phyloP scores from a whole-genome alignment of 208 protist species.

The Herpetomonas muscarum region DNA sequence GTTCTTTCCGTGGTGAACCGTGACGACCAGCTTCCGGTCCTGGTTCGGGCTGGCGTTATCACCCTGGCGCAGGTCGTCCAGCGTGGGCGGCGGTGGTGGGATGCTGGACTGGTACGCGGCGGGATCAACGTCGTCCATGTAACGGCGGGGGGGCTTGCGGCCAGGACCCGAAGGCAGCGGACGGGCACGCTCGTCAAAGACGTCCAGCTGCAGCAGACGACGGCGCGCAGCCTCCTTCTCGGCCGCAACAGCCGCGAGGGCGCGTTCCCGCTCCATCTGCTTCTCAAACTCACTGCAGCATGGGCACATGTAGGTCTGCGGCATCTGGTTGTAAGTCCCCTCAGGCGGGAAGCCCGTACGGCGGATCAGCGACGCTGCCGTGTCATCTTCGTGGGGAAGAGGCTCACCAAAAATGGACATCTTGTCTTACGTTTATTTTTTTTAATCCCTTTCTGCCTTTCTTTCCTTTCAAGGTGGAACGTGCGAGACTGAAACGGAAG shows the following conservation, averaged over 20 bases:
- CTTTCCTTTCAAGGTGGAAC: not conserved
- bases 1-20: constrained; percentile 80
- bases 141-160: constrained; percentile 36
- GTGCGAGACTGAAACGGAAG: not conserved
- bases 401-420: constrained; percentile 87
- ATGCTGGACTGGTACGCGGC: constrained; percentile 27
- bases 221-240: constrained; percentile 68
- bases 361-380: constrained; percentile 81
- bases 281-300: constrained; percentile 79
- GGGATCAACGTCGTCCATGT: constrained; percentile 40
- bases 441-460: constrained; percentile 12
- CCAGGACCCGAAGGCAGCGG: constrained; percentile 34
- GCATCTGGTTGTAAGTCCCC: constrained; percentile 79
- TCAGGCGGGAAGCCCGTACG: constrained; percentile 75
- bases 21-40: constrained; percentile 76
- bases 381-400: constrained; percentile 87
- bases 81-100: constrained; percentile 61
- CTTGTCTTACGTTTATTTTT: constrained; percentile 7
- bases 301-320: constrained; percentile 72
- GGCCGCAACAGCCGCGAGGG: constrained; percentile 46
- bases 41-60: constrained; percentile 29
- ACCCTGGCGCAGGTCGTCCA: constrained; percentile 53
- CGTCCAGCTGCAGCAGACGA: constrained; percentile 74
- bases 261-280: constrained; percentile 50
- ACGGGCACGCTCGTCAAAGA: constrained; percentile 85